Evolutionary conservation across 2,329 filamentous ascomycete species (phyloP).

Genomic region (Stachybotrys elegans): DNA sequence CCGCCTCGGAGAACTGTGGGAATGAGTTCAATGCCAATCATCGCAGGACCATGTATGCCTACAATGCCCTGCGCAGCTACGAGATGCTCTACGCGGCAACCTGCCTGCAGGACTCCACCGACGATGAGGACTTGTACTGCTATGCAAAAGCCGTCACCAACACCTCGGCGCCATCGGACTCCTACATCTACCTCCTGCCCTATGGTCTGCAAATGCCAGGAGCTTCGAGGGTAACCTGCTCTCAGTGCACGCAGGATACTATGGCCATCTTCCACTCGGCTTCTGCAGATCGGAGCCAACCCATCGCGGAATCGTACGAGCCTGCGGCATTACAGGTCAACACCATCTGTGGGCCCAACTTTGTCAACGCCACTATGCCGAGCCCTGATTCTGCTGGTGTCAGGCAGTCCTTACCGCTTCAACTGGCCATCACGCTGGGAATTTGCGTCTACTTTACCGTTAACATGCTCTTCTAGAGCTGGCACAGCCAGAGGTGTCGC

Average conservation of each 20-base stretch:
- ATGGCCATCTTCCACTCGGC: conserved; percentile 76
- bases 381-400: conserved; percentile 18
- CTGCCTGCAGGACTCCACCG: conserved; percentile 62
- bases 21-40: conserved; percentile 62
- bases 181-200: conserved; percentile 81
- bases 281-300: conserved; percentile 59
- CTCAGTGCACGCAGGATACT: conserved; percentile 68
- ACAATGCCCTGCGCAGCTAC: conserved; percentile 73
- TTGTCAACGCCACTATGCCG: conserved; percentile 52
- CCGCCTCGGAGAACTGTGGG: conserved; percentile 59
- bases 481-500: not conserved
- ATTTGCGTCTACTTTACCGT: conserved; percentile 8
- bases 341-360: conserved; percentile 52
- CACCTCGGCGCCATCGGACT: conserved; percentile 60
- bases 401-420: not conserved
- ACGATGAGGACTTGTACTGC: conserved; percentile 63
- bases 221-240: conserved; percentile 68
- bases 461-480: conserved; percentile 6
- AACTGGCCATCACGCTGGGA: conserved; percentile 7
- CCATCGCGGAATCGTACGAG: conserved; percentile 65
- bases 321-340: conserved; percentile 70
- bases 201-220: conserved; percentile 67
- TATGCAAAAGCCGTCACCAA: conserved; percentile 85
- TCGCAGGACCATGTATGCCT: conserved; percentile 47
- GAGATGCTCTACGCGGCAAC: conserved; percentile 72